These are phyloP conservation scores for Babjeviella inositovora DNA, from an alignment of 805 yeast genomes.

Conservation along the genomic window DNA sequence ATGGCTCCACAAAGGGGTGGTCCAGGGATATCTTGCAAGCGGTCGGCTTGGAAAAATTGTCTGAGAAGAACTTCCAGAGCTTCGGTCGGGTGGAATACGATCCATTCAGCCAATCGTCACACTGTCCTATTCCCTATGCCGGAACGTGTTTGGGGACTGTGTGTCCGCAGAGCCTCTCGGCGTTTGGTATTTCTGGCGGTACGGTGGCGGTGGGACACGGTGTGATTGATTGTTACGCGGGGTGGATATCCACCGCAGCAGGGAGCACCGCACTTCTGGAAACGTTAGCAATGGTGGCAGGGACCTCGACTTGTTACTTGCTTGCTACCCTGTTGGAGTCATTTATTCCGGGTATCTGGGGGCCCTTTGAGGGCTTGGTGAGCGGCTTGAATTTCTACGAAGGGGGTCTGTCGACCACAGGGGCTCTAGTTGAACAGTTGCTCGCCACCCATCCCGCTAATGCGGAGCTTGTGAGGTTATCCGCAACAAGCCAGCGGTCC, in stretches of 20 bases:
- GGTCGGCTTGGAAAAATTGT: constrained; percentile 6
- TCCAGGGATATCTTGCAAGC: constrained; percentile 7
- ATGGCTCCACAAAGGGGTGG: constrained; percentile 49
- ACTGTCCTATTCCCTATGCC: constrained; percentile 9
- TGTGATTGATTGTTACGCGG: constrained; percentile 44
- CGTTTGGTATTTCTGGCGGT: constrained; percentile 1
- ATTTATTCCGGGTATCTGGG: constrained; percentile 37
- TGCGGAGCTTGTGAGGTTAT: constrained; percentile 1
- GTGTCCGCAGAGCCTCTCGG: constrained; percentile 1
- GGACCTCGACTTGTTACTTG: constrained; percentile 44
- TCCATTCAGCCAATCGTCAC: neutral
- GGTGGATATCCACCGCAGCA: constrained; percentile 24
- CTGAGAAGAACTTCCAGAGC: constrained; percentile 5
- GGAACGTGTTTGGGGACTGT: constrained; percentile 12
- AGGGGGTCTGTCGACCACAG: constrained; percentile 46
- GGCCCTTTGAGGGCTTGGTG: constrained; percentile 29
- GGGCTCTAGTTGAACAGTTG: constrained; percentile 30
- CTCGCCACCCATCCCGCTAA: constrained; percentile 22
- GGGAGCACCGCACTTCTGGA: constrained; percentile 5
- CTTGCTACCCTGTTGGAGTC: no score
- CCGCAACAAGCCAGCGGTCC: constrained; percentile 2
- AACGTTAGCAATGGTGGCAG: constrained; percentile 35
- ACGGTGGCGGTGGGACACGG: constrained; percentile 19
- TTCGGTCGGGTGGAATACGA: constrained; percentile 13
- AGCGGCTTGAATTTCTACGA: constrained; percentile 19